phyloP scores from a whole-genome alignment of 306 rosid genomes.

The Trifolium fragiferum region DNA sequence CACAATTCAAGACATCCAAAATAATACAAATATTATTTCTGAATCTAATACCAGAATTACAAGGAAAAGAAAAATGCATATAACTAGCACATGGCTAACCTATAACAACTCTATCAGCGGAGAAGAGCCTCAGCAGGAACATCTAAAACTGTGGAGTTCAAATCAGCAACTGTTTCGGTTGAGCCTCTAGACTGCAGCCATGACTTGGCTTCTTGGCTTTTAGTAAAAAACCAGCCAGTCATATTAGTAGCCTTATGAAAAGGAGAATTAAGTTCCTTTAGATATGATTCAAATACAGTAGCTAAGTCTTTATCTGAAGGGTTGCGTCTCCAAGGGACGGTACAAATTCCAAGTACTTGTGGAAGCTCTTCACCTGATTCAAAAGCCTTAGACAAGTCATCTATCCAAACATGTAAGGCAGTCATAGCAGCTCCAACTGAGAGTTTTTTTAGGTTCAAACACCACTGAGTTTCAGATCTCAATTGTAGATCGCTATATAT shows the following conservation, averaged over 20 bases:
- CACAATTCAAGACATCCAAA: conserved; percentile 6
- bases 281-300: conserved; percentile 65
- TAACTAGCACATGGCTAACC: conserved; percentile 23
- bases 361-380: conserved; percentile 80
- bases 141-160: background rate
- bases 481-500: conserved; percentile 74
- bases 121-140: conserved; percentile 25
- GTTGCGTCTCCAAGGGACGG: conserved; percentile 79
- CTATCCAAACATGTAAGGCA: conserved; percentile 82
- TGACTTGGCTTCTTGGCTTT: conserved; percentile 65
- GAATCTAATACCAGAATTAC: background rate
- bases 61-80: background rate
- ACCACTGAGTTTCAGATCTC: conserved; percentile 76
- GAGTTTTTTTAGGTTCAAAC: conserved; percentile 79
- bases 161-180: conserved; percentile 47
- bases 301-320: conserved; percentile 75
- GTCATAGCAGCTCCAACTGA: conserved; percentile 87
- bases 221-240: conserved; percentile 85
- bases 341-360: conserved; percentile 76
- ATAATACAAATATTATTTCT: conserved; percentile 9
- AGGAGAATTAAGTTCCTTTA: conserved; percentile 79
- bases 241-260: conserved; percentile 77
- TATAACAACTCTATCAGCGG: conserved; percentile 34
- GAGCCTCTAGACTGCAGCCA: conserved; percentile 78
- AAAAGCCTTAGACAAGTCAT: conserved; percentile 67